Percentiles rank a stretch among this genome's conserved stretches.
phyloP scores from a whole-genome alignment of 192 early-diverging fungal species.

The Martensiomyces pterosporus region DNA sequence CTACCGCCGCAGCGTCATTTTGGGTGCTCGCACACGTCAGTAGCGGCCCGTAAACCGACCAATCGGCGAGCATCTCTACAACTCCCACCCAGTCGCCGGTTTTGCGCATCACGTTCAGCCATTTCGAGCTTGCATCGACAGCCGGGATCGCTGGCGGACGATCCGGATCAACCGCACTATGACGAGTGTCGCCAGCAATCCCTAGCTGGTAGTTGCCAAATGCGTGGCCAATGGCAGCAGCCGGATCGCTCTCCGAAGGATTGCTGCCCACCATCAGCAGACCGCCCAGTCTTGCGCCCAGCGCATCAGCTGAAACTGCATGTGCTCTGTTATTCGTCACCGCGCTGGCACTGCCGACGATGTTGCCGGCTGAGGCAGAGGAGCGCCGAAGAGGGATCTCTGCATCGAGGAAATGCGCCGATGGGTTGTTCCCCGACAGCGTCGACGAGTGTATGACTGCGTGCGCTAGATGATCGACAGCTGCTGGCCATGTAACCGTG shows the following conservation, averaged over 20 bases:
- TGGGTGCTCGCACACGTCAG: constrained; percentile 6
- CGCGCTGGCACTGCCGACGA: not conserved
- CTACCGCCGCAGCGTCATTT: too few species aligned
- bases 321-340: constrained; percentile 5
- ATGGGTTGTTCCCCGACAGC: too few species aligned
- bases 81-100: constrained; percentile 17
- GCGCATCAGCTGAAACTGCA: too few species aligned
- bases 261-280: constrained; percentile 21
- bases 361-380: too few species aligned
- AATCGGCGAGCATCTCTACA: constrained; percentile 32
- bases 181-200: too few species aligned
- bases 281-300: constrained; percentile 41
- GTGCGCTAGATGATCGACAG: not conserved
- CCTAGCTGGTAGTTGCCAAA: too few species aligned
- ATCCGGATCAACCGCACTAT: too few species aligned
- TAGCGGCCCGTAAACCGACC: constrained; percentile 27
- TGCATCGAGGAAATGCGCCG: too few species aligned
- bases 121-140: too few species aligned
- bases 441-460: not conserved
- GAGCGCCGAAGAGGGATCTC: not conserved
- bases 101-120: not conserved
- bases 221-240: too few species aligned
- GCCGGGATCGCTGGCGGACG: too few species aligned
- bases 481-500: constrained; percentile 3
- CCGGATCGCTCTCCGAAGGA: too few species aligned